Conservation (phyloP, 176 grass and related monocot species). For the Thinopyrum elongatum region DNA sequence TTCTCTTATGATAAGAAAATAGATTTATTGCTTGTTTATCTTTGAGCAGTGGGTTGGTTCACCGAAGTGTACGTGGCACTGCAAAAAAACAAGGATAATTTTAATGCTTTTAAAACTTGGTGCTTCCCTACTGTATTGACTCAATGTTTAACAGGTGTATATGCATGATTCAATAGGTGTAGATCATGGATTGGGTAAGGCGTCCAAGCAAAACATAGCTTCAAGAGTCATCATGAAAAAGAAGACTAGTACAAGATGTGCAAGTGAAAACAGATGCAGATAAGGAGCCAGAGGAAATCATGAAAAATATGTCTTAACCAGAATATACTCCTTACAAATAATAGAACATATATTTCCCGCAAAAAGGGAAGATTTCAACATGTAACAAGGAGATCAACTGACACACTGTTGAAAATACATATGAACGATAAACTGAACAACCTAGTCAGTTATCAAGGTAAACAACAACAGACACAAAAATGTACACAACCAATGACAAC, state of each 20-base stretch:
- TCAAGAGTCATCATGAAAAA: neutral
- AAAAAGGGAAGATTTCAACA: neutral
- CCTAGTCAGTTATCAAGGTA: neutral
- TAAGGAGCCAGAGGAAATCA: constrained; percentile 12
- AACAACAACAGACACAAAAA: neutral
- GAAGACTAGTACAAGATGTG: neutral
- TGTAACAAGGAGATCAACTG: too few relatives aligned
- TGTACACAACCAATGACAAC: neutral
- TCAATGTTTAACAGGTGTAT: too few relatives aligned
- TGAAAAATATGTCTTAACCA: constrained; percentile 24
- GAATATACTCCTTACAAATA: neutral
- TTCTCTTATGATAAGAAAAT: too few relatives aligned
- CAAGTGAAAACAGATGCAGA: constrained; percentile 27
- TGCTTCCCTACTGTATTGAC: too few relatives aligned
- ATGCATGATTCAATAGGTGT: too few relatives aligned
- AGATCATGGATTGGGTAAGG: too few relatives aligned
- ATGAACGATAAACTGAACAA: neutral
- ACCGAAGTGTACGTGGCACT: too few relatives aligned
- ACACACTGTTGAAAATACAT: neutral
- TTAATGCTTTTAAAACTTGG: too few relatives aligned
- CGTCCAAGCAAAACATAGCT: neutral
- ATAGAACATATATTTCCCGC: too few relatives aligned
- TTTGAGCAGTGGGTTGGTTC: too few relatives aligned
- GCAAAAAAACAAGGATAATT: too few relatives aligned
- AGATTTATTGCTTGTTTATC: too few relatives aligned